A percentile compares a stretch with the other conserved stretches of the same genome.
Conservation (phyloP, 2,329 filamentous ascomycete species). For the Apiospora malaysiana region DNA sequence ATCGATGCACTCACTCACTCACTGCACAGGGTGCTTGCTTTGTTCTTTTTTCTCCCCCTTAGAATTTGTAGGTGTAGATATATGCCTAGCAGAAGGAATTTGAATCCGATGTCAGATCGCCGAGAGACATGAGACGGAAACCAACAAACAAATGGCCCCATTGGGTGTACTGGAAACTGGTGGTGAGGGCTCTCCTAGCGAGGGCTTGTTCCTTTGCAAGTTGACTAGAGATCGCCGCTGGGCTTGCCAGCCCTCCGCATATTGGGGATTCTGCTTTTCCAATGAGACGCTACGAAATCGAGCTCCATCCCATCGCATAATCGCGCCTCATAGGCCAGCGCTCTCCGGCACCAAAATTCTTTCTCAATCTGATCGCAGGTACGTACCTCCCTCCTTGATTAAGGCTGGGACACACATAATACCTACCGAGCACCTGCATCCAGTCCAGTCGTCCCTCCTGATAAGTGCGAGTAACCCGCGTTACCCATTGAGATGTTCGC, state of each 20-base stretch:
- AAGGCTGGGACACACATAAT: constrained; percentile 15
- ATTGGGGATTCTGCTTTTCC: constrained; percentile 17
- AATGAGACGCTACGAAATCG: constrained; percentile 17
- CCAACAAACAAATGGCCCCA: constrained; percentile 17
- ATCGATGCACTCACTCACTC: background rate
- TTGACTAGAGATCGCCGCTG: constrained; percentile 11
- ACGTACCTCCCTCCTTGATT: background rate
- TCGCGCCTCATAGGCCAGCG: constrained; percentile 17
- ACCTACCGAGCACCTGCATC: constrained; percentile 16
- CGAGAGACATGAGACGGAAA: constrained; percentile 17
- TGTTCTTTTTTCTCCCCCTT: background rate
- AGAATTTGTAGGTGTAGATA: background rate
- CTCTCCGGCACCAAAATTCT: constrained; percentile 2
- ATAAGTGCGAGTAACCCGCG: constrained; percentile 12
- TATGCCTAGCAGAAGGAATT: constrained; percentile 14
- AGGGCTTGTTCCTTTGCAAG: constrained; percentile 11
- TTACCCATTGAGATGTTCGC: constrained; percentile 4
- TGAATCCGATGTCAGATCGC: constrained; percentile 16
- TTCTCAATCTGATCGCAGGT: background rate
- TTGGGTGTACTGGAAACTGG: constrained; percentile 13
- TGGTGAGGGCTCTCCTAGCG: constrained; percentile 16
- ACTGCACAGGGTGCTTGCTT: background rate
- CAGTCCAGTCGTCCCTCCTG: background rate
- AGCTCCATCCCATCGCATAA: constrained; percentile 16
- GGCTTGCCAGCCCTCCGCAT: constrained; percentile 18